Evolutionary conservation across 2,329 filamentous ascomycete species (phyloP), one percentile per base, ranked within the genome.

Genomic region (Aspergillus pseudotamarii): DNA sequence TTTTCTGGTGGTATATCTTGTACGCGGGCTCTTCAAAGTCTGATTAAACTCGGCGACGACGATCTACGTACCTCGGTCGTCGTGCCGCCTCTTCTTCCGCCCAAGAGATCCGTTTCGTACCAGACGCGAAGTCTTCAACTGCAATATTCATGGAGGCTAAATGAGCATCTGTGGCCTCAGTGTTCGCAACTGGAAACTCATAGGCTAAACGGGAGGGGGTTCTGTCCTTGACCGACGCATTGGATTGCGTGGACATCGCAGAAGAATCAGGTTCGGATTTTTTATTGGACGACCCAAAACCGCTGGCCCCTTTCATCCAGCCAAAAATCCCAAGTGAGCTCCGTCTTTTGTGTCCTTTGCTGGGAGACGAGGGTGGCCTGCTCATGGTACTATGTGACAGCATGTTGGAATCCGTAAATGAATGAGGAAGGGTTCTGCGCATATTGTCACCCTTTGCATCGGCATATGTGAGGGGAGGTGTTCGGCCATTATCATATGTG

Each of bases 281-380:
- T 55, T 68, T 72, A 54, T 53, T 58, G 14, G 59, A 64, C 10
- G 68, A 70, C 21, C 69, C 70, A 45, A 73, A 70, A 1, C 69
- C 68, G 46, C 68, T 66, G 41, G 70, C 67, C 2, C 73, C 69
- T 64, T 79, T 80, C 69, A 80, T 76, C 78, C 78, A 80, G n/a
- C 75, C 72, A 45, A 79, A 73, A 30, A 80, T 71, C 1, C 75
- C 71, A 6, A 77, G 65, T 2, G 78, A 79, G 60, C 75, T 75
- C 50, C 75, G 77, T 26, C 77, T 72, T 60, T 78, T 77, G 60
- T 76, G 73, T 11, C 77, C 76, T 26, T 66, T 68, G 57, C 69
- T 70, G 45, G 74, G 69, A 2, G 76, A 32, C 9, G 48, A 73
- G 38, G 74, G 64, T 3, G 72, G 72, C 26, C 71, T 68, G 30